A percentile compares a stretch with the other conserved stretches of the same genome.
phyloP scores from a whole-genome alignment of 805 yeast species.

The Groenewaldozyma salmanticensis region DNA sequence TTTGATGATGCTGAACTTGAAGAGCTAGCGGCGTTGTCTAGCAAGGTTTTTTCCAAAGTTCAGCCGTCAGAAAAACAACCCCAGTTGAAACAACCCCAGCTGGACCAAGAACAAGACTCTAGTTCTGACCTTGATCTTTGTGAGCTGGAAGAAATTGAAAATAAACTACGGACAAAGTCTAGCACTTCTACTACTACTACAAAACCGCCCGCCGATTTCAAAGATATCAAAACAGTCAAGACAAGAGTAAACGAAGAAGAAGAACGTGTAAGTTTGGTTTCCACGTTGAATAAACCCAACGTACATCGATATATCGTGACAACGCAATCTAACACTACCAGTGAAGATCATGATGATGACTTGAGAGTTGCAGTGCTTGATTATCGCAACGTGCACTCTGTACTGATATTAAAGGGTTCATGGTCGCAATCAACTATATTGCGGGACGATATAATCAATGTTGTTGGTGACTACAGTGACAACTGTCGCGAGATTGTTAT shows the following conservation, averaged over 20 bases:
- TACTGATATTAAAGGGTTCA: constrained; percentile 17
- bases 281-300: constrained; percentile 9
- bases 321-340: neutral
- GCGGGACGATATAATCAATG: constrained; percentile 25
- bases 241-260: neutral
- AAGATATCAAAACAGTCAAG: neutral
- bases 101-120: neutral
- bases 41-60: no score
- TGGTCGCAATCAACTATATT: constrained; percentile 21
- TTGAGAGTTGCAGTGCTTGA: constrained; percentile 1
- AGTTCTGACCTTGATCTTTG: constrained; percentile 2
- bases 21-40: neutral
- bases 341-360: no score
- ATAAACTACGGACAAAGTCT: neutral
- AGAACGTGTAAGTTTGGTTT: constrained; percentile 3
- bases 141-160: constrained; percentile 2
- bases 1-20: constrained; percentile 7
- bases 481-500: constrained; percentile 34
- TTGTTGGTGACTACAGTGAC: constrained; percentile 21
- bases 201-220: neutral
- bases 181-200: neutral
- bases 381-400: neutral
- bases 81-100: neutral
- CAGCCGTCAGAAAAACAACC: no score
- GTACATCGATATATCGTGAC: constrained; percentile 14